These are phyloP conservation scores for Taxillus chinensis DNA, from an alignment of 164 flowering plant genomes.

Conservation along the genomic window DNA sequence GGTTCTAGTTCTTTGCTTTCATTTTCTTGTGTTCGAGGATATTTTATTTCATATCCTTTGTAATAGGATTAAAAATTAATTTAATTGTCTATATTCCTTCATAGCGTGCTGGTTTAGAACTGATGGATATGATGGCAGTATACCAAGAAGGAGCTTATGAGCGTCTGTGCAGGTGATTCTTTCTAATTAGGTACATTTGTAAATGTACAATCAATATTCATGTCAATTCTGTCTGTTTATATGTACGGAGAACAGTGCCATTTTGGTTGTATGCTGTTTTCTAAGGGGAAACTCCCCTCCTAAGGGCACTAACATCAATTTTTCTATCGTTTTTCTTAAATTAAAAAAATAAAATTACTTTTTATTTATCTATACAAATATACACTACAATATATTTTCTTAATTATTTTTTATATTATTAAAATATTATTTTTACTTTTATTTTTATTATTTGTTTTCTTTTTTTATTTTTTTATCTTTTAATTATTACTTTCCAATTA, in stretches of 20 bases:
- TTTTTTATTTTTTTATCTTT: too few species aligned
- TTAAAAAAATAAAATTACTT: too few species aligned
- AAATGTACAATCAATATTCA: neutral
- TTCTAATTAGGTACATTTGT: neutral
- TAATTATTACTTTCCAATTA: too few species aligned
- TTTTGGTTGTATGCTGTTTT: too few species aligned
- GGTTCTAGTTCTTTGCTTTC: neutral
- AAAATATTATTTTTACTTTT: too few species aligned
- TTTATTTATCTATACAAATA: too few species aligned
- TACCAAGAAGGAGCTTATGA: slow-evolving; percentile 99
- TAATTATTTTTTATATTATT: too few species aligned
- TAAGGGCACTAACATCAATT: too few species aligned
- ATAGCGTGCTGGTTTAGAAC: slow-evolving; percentile 98
- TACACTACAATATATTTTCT: too few species aligned
- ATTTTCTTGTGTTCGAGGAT: neutral
- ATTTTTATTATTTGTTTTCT: too few species aligned
- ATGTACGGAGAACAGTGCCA: neutral
- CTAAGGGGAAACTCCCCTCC: too few species aligned
- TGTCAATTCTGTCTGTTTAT: neutral
- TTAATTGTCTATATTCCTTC: neutral
- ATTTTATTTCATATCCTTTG: neutral
- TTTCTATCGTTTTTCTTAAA: too few species aligned
- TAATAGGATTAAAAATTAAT: neutral
- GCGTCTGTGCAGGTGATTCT: slow-evolving; percentile 84
- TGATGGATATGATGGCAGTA: slow-evolving; percentile 99